Conservation (phyloP, 257 asterid genomes). For the Eucommia ulmoides region DNA sequence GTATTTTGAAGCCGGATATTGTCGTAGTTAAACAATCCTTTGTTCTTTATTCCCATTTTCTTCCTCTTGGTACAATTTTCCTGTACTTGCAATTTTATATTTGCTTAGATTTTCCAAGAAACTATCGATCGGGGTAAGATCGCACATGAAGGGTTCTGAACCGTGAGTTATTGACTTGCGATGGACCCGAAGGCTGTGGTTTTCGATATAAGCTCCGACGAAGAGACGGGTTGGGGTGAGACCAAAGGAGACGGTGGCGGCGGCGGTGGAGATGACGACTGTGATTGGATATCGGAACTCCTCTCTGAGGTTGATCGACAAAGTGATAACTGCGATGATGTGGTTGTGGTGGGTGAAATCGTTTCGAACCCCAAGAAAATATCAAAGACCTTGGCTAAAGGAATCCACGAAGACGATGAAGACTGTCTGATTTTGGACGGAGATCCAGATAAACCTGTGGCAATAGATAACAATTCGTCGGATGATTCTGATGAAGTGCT, state of each 20-base stretch:
- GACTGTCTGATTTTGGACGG: constrained; percentile 75
- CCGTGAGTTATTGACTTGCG: too few relatives aligned
- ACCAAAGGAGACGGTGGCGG: constrained; percentile 14
- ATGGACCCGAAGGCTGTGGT: constrained; percentile 18
- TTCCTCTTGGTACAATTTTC: too few relatives aligned
- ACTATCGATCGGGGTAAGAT: too few relatives aligned
- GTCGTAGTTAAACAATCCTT: too few relatives aligned
- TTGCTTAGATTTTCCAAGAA: too few relatives aligned
- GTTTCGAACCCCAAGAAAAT: constrained; percentile 15
- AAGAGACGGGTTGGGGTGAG: constrained; percentile 36
- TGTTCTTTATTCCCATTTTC: too few relatives aligned
- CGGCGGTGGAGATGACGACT: constrained; percentile 30
- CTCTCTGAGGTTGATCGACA: constrained; percentile 29
- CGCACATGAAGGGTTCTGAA: too few relatives aligned
- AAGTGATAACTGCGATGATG: constrained; percentile 44
- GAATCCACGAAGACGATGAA: constrained; percentile 35
- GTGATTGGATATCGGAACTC: constrained; percentile 45
- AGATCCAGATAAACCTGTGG: constrained; percentile 44
- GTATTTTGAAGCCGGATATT: too few relatives aligned
- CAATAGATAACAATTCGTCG: constrained; percentile 13
- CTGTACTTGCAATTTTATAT: too few relatives aligned
- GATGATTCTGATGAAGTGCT: constrained; percentile 52
- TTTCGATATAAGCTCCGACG: constrained; percentile 71
- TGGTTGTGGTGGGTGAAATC: constrained; percentile 33
- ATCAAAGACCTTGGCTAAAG: constrained; percentile 10